Evolutionary conservation across 2,329 filamentous ascomycete species (phyloP), one percentile per base, ranked within the genome.

Genomic region (Sporothrix curviconia): DNA sequence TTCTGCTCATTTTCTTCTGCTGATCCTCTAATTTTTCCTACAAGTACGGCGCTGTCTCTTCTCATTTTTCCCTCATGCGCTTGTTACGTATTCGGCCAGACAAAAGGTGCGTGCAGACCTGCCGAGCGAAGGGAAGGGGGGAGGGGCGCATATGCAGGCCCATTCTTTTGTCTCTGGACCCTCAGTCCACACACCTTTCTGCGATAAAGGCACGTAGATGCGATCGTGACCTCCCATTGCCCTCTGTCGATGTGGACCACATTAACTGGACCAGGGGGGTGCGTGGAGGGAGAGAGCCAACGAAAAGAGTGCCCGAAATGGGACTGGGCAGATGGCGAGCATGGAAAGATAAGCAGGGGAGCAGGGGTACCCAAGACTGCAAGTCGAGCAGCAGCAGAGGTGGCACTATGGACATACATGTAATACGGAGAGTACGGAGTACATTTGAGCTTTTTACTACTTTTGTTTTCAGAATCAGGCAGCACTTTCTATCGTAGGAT

Each of bases 151-250:
- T 22, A 39, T 51, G 47, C 47, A 50, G 47, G n/a, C n/a, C 36
- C 7, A 3, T 25, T 28, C 9, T 28, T 25, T 15, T 51, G 22
- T 24, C 34, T 28, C 22, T 39, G 15, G 22, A 42, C 40, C 46
- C 37, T n/a, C 55, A 46, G 55, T 42, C 11, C 25, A 42, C n/a
- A 55, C 42, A 50, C 36, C 37, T 50, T 51, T 51, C 37, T 19
- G n/a, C 34, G 56, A 58, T 58, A 58, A 58, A 54, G 50, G 56
- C 56, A 55, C 56, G 50, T 44, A 49, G 56, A 55, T 58, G 56
- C 50, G 42, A 42, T 54, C 36, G 25, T 24, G 49, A 7, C 4
- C 7, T 19, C 17, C 40, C n/a, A 58, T 58, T 58, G 56, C 49
- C 19, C 44, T 34, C 25, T 34, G n/a, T 24, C 43, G 34, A 42